Evolutionary conservation across 139 green algal species (phyloP), one percentile per base, ranked within the genome.

Genomic region (Asterochloris sp.): DNA sequence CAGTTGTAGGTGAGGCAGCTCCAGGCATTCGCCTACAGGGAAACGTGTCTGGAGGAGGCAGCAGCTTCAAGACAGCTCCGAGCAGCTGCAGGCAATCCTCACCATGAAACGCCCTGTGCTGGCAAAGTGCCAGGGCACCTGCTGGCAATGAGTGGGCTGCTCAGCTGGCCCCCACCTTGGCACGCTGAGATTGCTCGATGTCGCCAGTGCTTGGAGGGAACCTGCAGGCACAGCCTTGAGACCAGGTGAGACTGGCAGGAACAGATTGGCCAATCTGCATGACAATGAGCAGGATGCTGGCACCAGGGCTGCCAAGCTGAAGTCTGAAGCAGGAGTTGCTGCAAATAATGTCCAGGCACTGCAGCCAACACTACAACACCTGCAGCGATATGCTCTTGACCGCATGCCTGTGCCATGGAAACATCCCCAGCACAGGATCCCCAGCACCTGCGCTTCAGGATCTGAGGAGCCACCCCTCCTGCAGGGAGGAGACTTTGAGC

Each of bases 131-230:
- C n/a, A n/a, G n/a, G 61, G 13, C 73, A 74, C 26, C 80, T 54
- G 62, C 64, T 83, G 23, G 63, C 76, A 14, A 85, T 85, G 19
- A 76, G 81, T 69, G 23, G 10, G 21, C 23, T 47, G 14, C 12
- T 10, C 11, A 15, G 16, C 19, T 23, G 24, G 21, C 17, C 21
- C 14, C 15, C 74, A 62, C 26, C 29, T 62, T 26, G 10, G 74
- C 27, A 13, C 62, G 23, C 11, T 26, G n/a, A 47, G 12, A 28
- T 26, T 8, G n/a, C 76, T 14, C 2, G 13, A 23, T 76, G 69
- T 29, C 24, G 19, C 16, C n/a, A 16, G 21, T 76, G 69, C 24
- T 76, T 14, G 19, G 15, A 76, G 19, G n/a, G 15, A 76, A 29
- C 14, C 12, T 26, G 13, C 17, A 47, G 24, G 12, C 19, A 29